Base-by-base conservation (phyloP, 176 grass and related monocot species). In the Zea luxurians region DNA sequence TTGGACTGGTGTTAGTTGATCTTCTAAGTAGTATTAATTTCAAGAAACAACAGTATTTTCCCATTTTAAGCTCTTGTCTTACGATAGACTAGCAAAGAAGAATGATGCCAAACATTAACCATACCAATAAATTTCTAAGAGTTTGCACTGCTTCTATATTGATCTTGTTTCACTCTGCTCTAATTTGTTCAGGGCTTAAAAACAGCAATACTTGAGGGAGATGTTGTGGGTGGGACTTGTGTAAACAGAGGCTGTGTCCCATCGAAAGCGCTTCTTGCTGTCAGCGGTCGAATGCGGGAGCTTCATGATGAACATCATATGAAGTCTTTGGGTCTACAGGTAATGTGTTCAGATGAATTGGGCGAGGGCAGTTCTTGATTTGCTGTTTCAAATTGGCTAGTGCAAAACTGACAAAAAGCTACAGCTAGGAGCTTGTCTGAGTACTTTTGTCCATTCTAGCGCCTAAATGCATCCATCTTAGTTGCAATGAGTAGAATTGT, bases 121-220 rank as follows among this genome's bases (percentile, higher is more conserved):
- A 42, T 62, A 16, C 2, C 2, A 17, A 36, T 43, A 34, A 43
- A 55, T 67, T 15, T 41, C 11, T 68, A 10, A 48, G 17, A 10
- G 5, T 52, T 43, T 11, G 37, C 2, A 9, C 34, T 55, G 62
- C 34, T 45, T 4, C 45, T 79, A 41, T 61, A 13, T 78, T 61
- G n/a, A 45, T 2, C 7, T 74, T 52, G 52, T 68, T 68, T 55
- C 3, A 62, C n/a, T 11, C 49, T 59, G 36, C 5, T 48, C 34
- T 66, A 20, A 57, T 20, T 66, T 66, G 5, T 75, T 47, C 68
- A 99, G 96, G 96, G 96, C 66, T 54, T 96, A 59, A 96, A 99
- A 85, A 99, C 96, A 64, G 84, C 96, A 53, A 93, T 99, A 73
- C 93, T 99, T 57, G 92, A 99, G 87, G 96, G 92, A 48, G 96